Percentiles rank a stretch among this genome's conserved stretches.
These are phyloP conservation scores for Solanum verrucosum DNA, from an alignment of 257 asterid species.

Conservation along the genomic window DNA sequence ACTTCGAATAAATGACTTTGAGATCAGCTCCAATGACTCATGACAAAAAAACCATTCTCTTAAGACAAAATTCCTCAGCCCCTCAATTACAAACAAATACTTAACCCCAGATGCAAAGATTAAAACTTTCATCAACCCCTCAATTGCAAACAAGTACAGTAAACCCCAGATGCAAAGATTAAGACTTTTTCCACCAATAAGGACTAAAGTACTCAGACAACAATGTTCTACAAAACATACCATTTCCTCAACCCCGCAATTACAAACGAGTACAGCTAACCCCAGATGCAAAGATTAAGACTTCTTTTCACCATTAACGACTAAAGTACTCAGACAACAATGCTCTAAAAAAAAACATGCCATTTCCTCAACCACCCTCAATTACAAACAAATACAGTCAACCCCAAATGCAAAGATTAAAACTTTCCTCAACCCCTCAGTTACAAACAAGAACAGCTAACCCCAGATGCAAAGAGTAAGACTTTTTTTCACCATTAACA, in stretches of 20 bases:
- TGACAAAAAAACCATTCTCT: conserved; percentile 81
- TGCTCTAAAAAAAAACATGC: too few relatives aligned
- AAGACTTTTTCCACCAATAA: background rate
- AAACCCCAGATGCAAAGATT: background rate
- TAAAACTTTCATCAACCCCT: background rate
- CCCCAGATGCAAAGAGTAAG: background rate
- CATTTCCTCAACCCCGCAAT: background rate
- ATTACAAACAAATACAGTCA: background rate
- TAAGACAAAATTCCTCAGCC: conserved; percentile 31
- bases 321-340: too few relatives aligned
- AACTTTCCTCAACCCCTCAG: background rate
- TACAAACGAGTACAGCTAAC: background rate
- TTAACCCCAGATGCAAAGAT: background rate
- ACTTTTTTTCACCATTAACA: background rate
- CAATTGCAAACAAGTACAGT: background rate
- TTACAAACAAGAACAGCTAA: background rate
- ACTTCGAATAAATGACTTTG: conserved; percentile 47
- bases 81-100: background rate
- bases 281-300: background rate
- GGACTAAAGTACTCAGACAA: background rate
- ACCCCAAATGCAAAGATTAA: background rate
- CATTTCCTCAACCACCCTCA: background rate
- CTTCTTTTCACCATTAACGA: too few relatives aligned
- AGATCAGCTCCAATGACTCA: conserved; percentile 49
- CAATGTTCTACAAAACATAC: background rate